These are phyloP conservation scores for Mesembryanthemum crystallinum DNA, from an alignment of 148 eudicot species.

Conservation along the genomic window DNA sequence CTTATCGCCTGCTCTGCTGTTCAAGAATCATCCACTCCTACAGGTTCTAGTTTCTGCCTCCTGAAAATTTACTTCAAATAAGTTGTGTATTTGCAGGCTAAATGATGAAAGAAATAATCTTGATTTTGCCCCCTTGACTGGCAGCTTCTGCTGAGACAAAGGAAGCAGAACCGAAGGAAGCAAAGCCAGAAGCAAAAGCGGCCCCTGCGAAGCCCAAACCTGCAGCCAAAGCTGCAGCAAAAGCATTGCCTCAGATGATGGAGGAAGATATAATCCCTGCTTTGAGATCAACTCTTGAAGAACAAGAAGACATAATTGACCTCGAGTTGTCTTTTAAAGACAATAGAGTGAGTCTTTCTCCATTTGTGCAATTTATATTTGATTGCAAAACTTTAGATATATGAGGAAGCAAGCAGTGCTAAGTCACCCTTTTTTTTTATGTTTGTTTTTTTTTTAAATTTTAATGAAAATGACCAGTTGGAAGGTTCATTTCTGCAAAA, in stretches of 20 bases:
- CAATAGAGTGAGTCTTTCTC: conserved; percentile 44
- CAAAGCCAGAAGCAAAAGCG: conserved; percentile 38
- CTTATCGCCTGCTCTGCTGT: conserved; percentile 57
- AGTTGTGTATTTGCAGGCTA: neutral
- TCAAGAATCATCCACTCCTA: conserved; percentile 77
- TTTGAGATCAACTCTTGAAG: conserved; percentile 51
- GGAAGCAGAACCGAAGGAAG: conserved; percentile 32
- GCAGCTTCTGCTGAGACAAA: conserved; percentile 46
- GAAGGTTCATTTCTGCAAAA: conserved; percentile 73
- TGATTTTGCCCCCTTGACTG: neutral
- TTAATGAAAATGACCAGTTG: conserved; percentile 50
- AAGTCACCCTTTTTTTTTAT: neutral
- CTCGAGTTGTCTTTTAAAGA: conserved; percentile 57
- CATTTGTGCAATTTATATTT: neutral
- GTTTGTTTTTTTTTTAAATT: neutral
- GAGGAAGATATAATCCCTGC: conserved; percentile 82
- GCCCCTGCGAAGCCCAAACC: conserved; percentile 64
- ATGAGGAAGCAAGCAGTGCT: neutral
- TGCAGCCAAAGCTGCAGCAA: conserved; percentile 55
- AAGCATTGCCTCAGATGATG: conserved; percentile 67
- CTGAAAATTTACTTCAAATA: neutral
- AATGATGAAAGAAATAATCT: neutral
- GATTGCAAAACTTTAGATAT: neutral
- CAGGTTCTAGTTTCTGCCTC: conserved; percentile 36
- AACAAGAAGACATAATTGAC: conserved; percentile 69